Conservation (phyloP, 2,329 filamentous ascomycete species). For the Fonsecaea pugnacius region DNA sequence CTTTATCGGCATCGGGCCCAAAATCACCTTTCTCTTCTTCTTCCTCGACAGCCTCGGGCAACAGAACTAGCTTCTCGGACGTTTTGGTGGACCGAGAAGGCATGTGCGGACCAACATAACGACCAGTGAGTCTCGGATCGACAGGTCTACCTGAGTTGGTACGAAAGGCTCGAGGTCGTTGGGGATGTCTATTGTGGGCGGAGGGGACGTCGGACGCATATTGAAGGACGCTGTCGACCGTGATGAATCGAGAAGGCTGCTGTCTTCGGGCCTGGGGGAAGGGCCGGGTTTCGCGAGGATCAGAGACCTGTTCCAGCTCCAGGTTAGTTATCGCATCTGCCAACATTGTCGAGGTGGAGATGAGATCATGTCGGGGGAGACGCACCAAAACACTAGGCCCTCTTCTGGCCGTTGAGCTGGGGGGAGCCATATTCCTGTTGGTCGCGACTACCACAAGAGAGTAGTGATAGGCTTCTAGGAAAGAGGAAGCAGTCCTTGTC, state of each 20-base stretch:
- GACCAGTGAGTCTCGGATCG: constrained; percentile 60
- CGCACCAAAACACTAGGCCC: constrained; percentile 65
- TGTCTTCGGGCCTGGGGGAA: constrained; percentile 41
- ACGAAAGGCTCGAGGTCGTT: constrained; percentile 52
- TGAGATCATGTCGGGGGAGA: not conserved
- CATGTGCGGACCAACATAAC: constrained; percentile 63
- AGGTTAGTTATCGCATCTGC: constrained; percentile 22
- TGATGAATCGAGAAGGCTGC: constrained; percentile 72
- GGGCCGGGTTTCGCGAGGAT: constrained; percentile 36
- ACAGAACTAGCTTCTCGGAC: constrained; percentile 92
- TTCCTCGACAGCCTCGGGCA: constrained; percentile 75
- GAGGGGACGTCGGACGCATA: constrained; percentile 95
- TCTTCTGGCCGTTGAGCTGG: constrained; percentile 51
- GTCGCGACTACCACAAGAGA: not conserved
- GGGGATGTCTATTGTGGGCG: constrained; percentile 78
- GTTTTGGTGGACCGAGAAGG: constrained; percentile 90
- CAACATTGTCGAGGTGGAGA: constrained; percentile 26
- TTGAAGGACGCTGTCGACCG: constrained; percentile 91
- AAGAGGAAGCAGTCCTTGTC: not conserved
- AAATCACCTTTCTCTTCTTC: constrained; percentile 62
- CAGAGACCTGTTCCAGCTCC: constrained; percentile 28
- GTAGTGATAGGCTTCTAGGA: not conserved
- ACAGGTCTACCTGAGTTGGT: constrained; percentile 47
- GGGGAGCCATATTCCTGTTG: constrained; percentile 24
- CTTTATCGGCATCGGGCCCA: constrained; percentile 52